Conservation (phyloP, 2,329 filamentous ascomycete species). For the Diplodia intermedia region DNA sequence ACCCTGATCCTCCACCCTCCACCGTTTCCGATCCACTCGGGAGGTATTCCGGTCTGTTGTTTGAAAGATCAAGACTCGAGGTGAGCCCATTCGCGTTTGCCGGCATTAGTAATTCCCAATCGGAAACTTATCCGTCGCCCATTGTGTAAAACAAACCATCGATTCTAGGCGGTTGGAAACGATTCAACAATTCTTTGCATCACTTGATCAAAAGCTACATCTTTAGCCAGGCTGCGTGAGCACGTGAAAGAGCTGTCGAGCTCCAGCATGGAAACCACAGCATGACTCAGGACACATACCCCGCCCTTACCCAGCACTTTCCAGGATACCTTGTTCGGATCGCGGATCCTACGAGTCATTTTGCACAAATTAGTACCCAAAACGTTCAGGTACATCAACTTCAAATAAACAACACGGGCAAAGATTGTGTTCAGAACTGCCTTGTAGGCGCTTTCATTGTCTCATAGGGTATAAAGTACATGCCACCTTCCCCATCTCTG, state of each 20-base stretch:
- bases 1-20: conserved; percentile 9
- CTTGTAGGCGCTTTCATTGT: conserved; percentile 4
- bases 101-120: not conserved
- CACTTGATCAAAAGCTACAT: no score
- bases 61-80: not conserved
- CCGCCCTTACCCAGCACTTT: no score
- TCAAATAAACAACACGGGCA: not conserved
- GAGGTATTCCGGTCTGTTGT: not conserved
- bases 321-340: not conserved
- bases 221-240: no score
- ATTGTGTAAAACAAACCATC: not conserved
- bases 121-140: conserved; percentile 14
- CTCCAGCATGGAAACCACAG: no score
- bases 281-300: not conserved
- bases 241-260: not conserved
- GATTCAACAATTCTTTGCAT: not conserved
- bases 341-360: not conserved
- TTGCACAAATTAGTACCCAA: not conserved
- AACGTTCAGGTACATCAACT: not conserved
- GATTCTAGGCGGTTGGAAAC: not conserved
- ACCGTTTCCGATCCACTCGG: not conserved
- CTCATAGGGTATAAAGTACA: conserved; percentile 30
- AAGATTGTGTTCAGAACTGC: not conserved
- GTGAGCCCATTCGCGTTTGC: not conserved
- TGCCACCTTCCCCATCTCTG: not conserved